These are phyloP conservation scores for Turritis glabra DNA, from an alignment of 345 rosid genomes.

Conservation along the genomic window DNA sequence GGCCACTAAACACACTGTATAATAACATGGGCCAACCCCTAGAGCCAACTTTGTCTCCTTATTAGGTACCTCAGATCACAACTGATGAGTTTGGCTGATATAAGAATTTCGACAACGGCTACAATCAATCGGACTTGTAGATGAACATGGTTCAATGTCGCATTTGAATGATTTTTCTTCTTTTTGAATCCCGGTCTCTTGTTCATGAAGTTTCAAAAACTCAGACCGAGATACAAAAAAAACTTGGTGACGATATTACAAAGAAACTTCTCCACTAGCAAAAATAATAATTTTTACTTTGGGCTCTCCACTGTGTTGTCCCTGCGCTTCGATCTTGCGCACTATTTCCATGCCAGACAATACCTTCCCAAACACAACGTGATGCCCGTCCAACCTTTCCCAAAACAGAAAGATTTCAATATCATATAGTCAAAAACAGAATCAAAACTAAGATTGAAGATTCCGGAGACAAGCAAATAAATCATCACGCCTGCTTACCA, in stretches of 20 bases:
- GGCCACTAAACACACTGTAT: too few relatives aligned
- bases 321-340: constrained; percentile 80
- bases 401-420: background rate
- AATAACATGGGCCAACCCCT: too few relatives aligned
- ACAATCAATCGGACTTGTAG: too few relatives aligned
- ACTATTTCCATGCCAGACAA: constrained; percentile 88
- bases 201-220: background rate
- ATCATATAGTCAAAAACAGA: background rate
- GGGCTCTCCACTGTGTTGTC: constrained; percentile 64
- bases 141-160: too few relatives aligned
- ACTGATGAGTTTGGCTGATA: too few relatives aligned
- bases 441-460: background rate
- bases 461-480: background rate
- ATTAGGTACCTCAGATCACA: too few relatives aligned
- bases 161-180: background rate
- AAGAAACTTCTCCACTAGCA: constrained; percentile 73
- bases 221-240: background rate
- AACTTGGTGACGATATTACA: constrained; percentile 24
- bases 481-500: constrained; percentile 51
- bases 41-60: too few relatives aligned
- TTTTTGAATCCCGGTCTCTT: background rate
- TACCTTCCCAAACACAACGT: constrained; percentile 92
- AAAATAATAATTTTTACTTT: constrained; percentile 61
- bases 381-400: constrained; percentile 86
- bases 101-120: too few relatives aligned